Conservation (phyloP, 768 basidiomycete species). For the Pleurotus pulmonarius region DNA sequence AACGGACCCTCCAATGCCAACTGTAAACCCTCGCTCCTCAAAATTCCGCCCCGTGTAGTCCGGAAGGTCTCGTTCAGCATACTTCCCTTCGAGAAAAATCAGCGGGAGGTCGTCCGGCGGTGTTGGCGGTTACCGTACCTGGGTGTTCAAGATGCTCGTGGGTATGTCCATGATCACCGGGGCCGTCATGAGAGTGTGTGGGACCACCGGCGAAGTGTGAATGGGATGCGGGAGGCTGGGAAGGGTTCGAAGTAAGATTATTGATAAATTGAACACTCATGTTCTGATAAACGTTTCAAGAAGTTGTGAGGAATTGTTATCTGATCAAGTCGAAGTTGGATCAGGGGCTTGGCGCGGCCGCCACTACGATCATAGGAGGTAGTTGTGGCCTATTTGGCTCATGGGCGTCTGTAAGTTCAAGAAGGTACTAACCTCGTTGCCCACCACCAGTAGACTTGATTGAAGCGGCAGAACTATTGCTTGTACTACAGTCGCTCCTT, state of each 20-base stretch:
- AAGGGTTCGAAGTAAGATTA: conserved; percentile 40
- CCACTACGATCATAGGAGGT: too few relatives aligned
- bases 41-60: conserved; percentile 84
- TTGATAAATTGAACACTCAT: conserved; percentile 80
- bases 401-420: too few relatives aligned
- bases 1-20: conserved; percentile 95
- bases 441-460: too few relatives aligned
- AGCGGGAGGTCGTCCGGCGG: background rate
- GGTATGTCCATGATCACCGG: conserved; percentile 87
- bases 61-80: conserved; percentile 87
- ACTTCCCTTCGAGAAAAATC: conserved; percentile 62
- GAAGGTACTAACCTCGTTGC: too few relatives aligned
- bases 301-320: background rate
- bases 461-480: too few relatives aligned
- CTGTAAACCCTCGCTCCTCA: conserved; percentile 89
- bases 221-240: conserved; percentile 34
- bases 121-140: conserved; percentile 41
- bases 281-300: background rate
- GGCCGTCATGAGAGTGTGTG: conserved; percentile 49
- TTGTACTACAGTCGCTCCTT: too few relatives aligned
- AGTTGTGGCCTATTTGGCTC: too few relatives aligned
- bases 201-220: conserved; percentile 43
- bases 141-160: conserved; percentile 91
- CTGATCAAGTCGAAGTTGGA: too few relatives aligned
- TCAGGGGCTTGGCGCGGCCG: too few relatives aligned